These are phyloP conservation scores for Diplogelasinospora grovesii DNA, from an alignment of 495 filamentous ascomycete species.

Conservation along the genomic window DNA sequence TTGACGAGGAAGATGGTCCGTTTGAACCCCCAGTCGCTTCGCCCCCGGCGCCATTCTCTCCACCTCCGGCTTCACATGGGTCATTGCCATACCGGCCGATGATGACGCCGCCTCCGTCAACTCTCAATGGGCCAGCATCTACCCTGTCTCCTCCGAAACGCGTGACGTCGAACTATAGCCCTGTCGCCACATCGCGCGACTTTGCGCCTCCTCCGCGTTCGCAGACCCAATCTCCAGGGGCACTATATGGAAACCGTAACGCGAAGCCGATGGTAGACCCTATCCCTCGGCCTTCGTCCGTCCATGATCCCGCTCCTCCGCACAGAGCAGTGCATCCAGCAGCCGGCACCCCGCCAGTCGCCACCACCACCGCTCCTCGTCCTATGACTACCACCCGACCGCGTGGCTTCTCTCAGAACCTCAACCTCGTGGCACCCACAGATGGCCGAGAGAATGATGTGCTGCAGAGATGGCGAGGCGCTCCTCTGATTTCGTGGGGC, in stretches of 20 bases:
- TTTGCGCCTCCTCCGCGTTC: constrained; percentile 62
- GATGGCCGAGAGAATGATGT: constrained; percentile 78
- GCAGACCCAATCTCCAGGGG: constrained; percentile 79
- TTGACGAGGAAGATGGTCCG: constrained; percentile 42
- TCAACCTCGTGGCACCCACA: constrained; percentile 51
- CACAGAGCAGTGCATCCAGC: constrained; percentile 23
- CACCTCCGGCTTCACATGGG: constrained; percentile 26
- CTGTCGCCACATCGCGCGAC: constrained; percentile 29
- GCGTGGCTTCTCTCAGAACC: constrained; percentile 35
- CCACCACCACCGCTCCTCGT: constrained; percentile 3
- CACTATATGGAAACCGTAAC: constrained; percentile 43
- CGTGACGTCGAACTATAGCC: constrained; percentile 39
- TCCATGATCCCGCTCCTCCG: constrained; percentile 49
- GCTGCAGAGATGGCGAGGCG: constrained; percentile 82
- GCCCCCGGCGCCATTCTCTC: constrained; percentile 16
- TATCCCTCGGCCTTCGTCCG: constrained; percentile 62
- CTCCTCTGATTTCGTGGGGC: constrained; percentile 80
- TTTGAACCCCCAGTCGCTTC: constrained; percentile 19
- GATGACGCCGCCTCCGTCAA: constrained; percentile 41
- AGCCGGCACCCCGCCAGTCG: constrained; percentile 5
- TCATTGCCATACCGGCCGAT: constrained; percentile 19
- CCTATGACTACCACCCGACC: constrained; percentile 14
- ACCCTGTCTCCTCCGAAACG: constrained; percentile 50
- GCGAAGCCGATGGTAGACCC: constrained; percentile 46
- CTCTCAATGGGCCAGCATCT: constrained; percentile 23